Evolutionary conservation across 139 green algal species (phyloP).

Genomic region (Axilococcus clingmanii): DNA sequence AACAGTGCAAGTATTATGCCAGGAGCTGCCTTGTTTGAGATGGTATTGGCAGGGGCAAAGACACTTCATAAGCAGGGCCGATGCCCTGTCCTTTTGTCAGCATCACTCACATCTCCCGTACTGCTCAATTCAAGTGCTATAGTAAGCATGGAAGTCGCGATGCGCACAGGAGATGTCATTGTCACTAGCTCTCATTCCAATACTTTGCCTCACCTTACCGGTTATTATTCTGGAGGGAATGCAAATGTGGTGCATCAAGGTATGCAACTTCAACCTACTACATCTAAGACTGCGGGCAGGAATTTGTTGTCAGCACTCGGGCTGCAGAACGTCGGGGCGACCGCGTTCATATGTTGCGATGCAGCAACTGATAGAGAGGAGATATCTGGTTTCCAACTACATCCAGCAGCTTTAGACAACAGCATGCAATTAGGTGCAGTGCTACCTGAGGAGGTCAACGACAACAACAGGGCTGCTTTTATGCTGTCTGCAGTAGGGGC

Average conservation of each 20-base stretch:
- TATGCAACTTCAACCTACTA: slow-evolving; percentile 34
- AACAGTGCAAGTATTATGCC: slow-evolving; percentile 41
- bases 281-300: slow-evolving; percentile 52
- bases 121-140: neutral
- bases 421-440: slow-evolving; percentile 41
- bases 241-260: slow-evolving; percentile 24
- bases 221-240: slow-evolving; percentile 1
- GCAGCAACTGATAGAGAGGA: neutral
- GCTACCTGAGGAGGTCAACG: slow-evolving; percentile 20
- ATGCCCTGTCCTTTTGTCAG: slow-evolving; percentile 17
- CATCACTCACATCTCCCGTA: slow-evolving; percentile 36
- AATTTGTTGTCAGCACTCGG: neutral
- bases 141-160: neutral
- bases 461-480: slow-evolving; percentile 3
- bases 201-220: neutral
- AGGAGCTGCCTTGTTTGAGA: slow-evolving; percentile 54
- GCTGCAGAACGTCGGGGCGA: neutral
- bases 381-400: slow-evolving; percentile 3
- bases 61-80: slow-evolving; percentile 4
- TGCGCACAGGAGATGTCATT: slow-evolving; percentile 7
- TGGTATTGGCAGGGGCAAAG: slow-evolving; percentile 27
- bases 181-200: slow-evolving; percentile 11
- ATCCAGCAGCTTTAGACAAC: slow-evolving; percentile 25
- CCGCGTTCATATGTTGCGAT: too few species aligned
- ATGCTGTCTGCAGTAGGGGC: slow-evolving; percentile 44